Evolutionary conservation across 2,329 filamentous ascomycete genomes (phyloP).

Genomic region (Colletotrichum neosansevieriae): DNA sequence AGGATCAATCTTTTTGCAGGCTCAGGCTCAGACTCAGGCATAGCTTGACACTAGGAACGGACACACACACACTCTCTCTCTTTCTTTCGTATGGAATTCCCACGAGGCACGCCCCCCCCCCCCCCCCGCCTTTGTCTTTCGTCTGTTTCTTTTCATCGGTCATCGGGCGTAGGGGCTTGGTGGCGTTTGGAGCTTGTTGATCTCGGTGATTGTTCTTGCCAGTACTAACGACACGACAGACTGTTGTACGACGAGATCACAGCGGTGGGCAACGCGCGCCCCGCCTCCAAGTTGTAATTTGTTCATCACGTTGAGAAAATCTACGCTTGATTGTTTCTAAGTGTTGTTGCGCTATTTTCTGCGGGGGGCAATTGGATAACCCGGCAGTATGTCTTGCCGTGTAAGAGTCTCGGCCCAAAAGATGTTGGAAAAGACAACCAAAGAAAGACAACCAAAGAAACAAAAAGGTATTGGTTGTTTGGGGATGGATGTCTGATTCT

Average conservation of each 20-base stretch:
- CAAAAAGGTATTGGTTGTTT: neutral
- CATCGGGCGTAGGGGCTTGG: slow-evolving; percentile 5
- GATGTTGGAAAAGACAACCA: neutral
- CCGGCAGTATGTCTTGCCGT: slow-evolving; percentile 7
- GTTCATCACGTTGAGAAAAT: neutral
- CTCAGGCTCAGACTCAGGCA: neutral
- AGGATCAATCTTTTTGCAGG: slow-evolving; percentile 37
- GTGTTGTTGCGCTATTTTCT: neutral
- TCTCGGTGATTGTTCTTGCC: slow-evolving; percentile 37
- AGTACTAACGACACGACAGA: slow-evolving; percentile 55
- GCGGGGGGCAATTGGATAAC: slow-evolving; percentile 6
- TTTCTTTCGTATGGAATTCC: slow-evolving; percentile 39
- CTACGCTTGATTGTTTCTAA: neutral
- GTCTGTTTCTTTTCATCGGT: neutral
- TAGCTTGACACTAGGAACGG: slow-evolving; percentile 33
- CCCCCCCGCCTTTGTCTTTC: slow-evolving; percentile 29
- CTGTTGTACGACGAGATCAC: slow-evolving; percentile 92
- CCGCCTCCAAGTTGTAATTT: slow-evolving; percentile 74
- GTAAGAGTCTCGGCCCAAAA: slow-evolving; percentile 7
- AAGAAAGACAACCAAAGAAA: no score
- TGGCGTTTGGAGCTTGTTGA: slow-evolving; percentile 31
- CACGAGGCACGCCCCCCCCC: slow-evolving; percentile 34
- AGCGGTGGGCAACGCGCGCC: slow-evolving; percentile 70
- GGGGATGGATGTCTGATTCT: neutral
- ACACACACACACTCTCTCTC: slow-evolving; percentile 15